Conservation (phyloP, 2,329 filamentous ascomycete species). For the Diatrype stigma region DNA sequence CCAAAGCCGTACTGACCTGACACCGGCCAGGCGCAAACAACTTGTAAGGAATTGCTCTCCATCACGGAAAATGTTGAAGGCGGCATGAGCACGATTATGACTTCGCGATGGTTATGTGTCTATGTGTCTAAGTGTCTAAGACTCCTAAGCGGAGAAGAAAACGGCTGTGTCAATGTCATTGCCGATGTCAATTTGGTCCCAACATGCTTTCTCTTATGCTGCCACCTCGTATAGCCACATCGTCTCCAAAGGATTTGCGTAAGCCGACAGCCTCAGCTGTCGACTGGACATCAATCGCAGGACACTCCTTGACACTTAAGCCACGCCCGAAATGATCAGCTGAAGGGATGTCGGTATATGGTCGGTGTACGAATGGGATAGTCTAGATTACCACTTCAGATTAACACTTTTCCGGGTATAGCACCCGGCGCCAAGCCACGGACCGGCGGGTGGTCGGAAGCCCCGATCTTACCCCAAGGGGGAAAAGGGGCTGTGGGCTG, state of each 20-base stretch:
- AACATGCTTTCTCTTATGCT: not conserved
- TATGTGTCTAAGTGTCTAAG: not conserved
- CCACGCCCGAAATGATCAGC: too few relatives aligned
- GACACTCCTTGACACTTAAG: too few relatives aligned
- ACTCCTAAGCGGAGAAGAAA: not conserved
- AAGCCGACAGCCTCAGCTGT: not conserved
- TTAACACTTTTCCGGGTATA: not conserved
- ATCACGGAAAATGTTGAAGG: not conserved
- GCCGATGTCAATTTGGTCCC: not conserved
- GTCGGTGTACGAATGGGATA: not conserved
- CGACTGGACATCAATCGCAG: not conserved
- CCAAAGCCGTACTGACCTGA: slow-evolving; percentile 38
- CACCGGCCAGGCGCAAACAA: slow-evolving; percentile 39
- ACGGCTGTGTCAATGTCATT: not conserved
- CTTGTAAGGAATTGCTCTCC: slow-evolving; percentile 20
- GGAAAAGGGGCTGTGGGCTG: too few relatives aligned
- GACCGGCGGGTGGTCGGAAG: not conserved
- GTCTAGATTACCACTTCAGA: not conserved
- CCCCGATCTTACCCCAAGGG: not conserved
- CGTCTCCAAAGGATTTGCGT: not conserved
- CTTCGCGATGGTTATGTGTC: too few relatives aligned
- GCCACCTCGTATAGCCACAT: not conserved
- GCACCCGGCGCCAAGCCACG: not conserved
- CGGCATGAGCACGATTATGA: not conserved
- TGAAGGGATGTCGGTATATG: too few relatives aligned